phyloP scores from a whole-genome alignment of 1,284 basidiomycete species.

The Ceratobasidium sp. region DNA sequence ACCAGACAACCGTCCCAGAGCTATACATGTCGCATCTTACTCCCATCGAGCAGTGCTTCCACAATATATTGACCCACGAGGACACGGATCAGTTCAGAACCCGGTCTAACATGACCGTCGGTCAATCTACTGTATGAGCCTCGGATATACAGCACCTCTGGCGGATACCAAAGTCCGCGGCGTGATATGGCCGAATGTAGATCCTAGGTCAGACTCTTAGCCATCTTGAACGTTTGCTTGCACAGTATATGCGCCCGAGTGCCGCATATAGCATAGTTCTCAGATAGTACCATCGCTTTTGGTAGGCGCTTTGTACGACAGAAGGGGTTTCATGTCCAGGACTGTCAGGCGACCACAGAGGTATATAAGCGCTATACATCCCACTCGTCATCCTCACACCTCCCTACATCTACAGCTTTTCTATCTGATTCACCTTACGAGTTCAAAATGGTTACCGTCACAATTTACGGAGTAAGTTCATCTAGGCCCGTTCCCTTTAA shows the following conservation, averaged over 20 bases:
- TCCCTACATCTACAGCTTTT: background rate
- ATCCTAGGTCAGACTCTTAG: background rate
- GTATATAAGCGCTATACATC: background rate
- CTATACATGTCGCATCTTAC: too few species aligned
- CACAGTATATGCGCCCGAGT: background rate
- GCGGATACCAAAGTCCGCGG: too few species aligned
- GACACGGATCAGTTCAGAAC: too few species aligned
- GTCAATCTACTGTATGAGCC: too few species aligned
- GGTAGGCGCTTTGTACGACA: too few species aligned
- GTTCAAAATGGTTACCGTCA: slow-evolving; percentile 19
- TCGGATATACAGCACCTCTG: too few species aligned
- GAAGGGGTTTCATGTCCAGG: too few species aligned
- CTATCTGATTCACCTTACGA: background rate
- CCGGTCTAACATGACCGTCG: too few species aligned
- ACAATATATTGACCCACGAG: too few species aligned
- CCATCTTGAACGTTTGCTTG: background rate
- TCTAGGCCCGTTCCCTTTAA: background rate
- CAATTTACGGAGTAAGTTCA: slow-evolving; percentile 8
- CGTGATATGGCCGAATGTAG: background rate
- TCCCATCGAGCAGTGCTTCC: too few species aligned
- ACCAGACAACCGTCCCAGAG: too few species aligned
- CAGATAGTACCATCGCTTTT: too few species aligned
- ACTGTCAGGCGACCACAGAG: background rate
- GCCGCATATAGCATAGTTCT: background rate
- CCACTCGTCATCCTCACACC: background rate